A percentile compares a stretch with the other conserved stretches of the same genome.
These are phyloP conservation scores for Serendipita sp. DNA, from an alignment of 768 basidiomycete species.

Conservation along the genomic window DNA sequence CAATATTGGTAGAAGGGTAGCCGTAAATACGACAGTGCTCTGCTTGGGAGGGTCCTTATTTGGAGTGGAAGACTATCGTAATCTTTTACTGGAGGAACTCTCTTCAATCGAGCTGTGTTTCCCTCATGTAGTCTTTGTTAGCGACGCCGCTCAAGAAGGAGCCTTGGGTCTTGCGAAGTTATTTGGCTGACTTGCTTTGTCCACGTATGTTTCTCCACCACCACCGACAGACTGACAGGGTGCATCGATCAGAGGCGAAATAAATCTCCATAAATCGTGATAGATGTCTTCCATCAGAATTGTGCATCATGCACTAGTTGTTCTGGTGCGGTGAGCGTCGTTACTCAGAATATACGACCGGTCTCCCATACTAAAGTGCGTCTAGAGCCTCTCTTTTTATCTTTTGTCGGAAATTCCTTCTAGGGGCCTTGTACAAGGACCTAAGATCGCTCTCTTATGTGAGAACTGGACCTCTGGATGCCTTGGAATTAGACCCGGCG, in stretches of 20 bases:
- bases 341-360: neutral
- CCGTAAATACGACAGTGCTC: constrained; percentile 28
- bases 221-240: neutral
- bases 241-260: neutral
- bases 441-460: constrained; percentile 23
- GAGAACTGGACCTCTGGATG: constrained; percentile 16
- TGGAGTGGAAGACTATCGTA: constrained; percentile 43
- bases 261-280: neutral
- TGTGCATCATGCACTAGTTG: neutral
- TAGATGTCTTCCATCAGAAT: neutral
- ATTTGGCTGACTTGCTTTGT: neutral
- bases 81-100: constrained; percentile 39
- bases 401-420: constrained; percentile 42
- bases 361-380: neutral
- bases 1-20: neutral
- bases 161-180: constrained; percentile 34
- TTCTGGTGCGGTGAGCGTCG: neutral
- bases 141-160: constrained; percentile 52
- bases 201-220: neutral
- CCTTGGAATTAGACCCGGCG: constrained; percentile 14
- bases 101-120: constrained; percentile 44
- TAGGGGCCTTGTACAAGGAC: constrained; percentile 43
- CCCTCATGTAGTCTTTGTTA: constrained; percentile 46
- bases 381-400: constrained; percentile 36
- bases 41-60: constrained; percentile 72